Evolutionary conservation across 768 basidiomycete genomes (phyloP), one percentile per base, ranked within the genome.

Genomic region (Hygrocybe coccinea): DNA sequence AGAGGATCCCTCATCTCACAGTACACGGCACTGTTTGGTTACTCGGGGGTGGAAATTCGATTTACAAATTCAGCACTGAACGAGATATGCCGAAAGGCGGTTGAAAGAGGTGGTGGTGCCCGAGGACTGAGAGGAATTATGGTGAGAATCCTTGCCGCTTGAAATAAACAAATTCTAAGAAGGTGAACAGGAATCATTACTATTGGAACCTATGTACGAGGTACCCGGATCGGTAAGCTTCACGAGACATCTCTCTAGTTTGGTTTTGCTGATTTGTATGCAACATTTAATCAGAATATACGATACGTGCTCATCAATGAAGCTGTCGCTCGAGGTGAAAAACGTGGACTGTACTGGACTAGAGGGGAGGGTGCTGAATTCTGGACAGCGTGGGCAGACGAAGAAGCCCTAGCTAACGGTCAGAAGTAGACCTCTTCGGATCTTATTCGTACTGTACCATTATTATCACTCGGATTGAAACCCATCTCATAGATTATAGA

Each of bases 121-220:
- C 76, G 95, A 67, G 92, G 93, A 10, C 71, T 98, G 59, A 77
- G 93, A 61, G 89, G 93, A 3, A 90, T 97, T 44, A 84, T 97
- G 87, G 90, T 87, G 47, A 59, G 75, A 65, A 53, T 47, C 34
- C 11, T 9, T 24, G 2, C 7, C 12, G 3, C 24, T 44, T 34
- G 36, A 46, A 33, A 7, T 37, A 17, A 15, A 34, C 45, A 15
- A 35, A 41, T 22, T 55, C 45, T 50, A 44, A 38, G 58, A 47
- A 44, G 24, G 15, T 38, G n/a, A 35, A 7, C 62, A 91, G 89
- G 95, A 97, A 72, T 68, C 78, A 19, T 67, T 95, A 2, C 72
- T 98, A 49, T 74, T 95, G 47, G 92, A 97, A 48, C 78, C 91
- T 0, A 97, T 97, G 94, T 95, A 91, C 65, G 89, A 92, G 74